Base-by-base conservation (phyloP, 2,329 filamentous ascomycete genomes). In the Chaetomium sp. region DNA sequence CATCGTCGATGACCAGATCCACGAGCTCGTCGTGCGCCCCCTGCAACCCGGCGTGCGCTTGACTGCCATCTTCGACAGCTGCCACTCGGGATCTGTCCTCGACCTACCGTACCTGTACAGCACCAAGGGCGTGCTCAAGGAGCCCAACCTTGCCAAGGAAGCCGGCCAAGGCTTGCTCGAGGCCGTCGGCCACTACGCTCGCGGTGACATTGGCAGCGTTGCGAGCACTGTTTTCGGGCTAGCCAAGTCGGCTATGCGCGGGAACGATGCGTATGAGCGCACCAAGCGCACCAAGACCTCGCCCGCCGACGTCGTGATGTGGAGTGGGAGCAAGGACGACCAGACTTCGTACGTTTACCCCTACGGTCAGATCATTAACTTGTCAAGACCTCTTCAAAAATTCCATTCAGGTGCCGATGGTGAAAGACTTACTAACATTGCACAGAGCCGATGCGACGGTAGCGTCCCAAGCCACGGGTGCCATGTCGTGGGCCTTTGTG, bases 401-500 rank as follows among this genome's bases (percentile, higher is more conserved):
- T 3, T 27, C 19, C 19, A 27, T 3, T 3, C 19, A 27, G 19
- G 19, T 2, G 19, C 19, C 19, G 19, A 3, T 27, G 19, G 19
- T 27, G 19, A 27, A 27, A 42, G 10, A 42, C 40, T 42, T n/a
- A 42, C 40, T 38, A 1, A n/a, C 11, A n/a, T 32, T 51, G 12
- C 62, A 54, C 64, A 95, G 91, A 57, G 88, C 90, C 73, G 94
- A 99, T 71, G 91, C 94, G 10, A 88, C 85, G 34, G 96, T 97
- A 63, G 83, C 80, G 44, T 85, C 89, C 55, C 81, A 96, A 74
- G 92, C 94, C 37, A 99, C 94, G 0, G 94, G 94, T 54, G 94
- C 94, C 71, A 97, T 99, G 94, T 96, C 91, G 3, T 96, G 88
- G 84, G 94, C 94, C 2, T 99, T 99, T 71, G 94, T 99, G 71